Evolutionary conservation across 75 land plant genomes (phyloP).

Genomic region (Pinus taeda): DNA sequence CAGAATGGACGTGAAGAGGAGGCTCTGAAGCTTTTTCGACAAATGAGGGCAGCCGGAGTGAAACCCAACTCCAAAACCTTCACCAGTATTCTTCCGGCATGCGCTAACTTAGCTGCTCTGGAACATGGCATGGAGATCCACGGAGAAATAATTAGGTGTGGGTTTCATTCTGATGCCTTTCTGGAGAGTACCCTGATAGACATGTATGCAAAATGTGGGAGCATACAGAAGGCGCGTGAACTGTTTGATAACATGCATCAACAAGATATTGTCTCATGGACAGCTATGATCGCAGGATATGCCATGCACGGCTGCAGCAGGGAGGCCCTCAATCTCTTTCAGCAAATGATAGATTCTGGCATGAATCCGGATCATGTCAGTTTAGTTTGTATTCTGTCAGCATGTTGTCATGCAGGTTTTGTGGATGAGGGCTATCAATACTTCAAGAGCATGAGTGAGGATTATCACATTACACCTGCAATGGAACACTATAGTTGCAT

Average conservation of each 20-base stretch:
- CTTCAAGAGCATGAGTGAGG: constrained; percentile 14
- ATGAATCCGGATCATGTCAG: constrained; percentile 28
- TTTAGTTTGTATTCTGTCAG: constrained; percentile 12
- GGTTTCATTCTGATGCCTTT: constrained; percentile 11
- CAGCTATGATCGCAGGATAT: constrained; percentile 36
- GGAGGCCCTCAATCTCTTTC: constrained; percentile 31
- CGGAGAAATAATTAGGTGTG: constrained; percentile 16
- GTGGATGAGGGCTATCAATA: constrained; percentile 12
- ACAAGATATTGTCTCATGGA: constrained; percentile 53
- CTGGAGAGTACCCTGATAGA: constrained; percentile 29
- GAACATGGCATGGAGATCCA: constrained; percentile 24
- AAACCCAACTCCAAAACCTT: constrained; percentile 20
- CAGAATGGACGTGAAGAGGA: constrained; percentile 13
- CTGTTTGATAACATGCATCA: constrained; percentile 31
- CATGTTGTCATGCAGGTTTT: constrained; percentile 21
- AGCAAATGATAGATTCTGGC: constrained; percentile 29
- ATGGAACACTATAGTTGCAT: constrained; percentile 23
- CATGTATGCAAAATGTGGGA: constrained; percentile 45
- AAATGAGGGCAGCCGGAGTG: constrained; percentile 24
- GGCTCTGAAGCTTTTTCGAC: constrained; percentile 1
- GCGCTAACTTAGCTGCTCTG: constrained; percentile 6
- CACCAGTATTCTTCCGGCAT: constrained; percentile 8
- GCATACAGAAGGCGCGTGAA: constrained; percentile 12
- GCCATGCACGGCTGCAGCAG: constrained; percentile 31
- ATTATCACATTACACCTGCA: constrained; percentile 16